Percentiles rank a stretch among this genome's conserved stretches.
Conservation (phyloP, 2,329 filamentous ascomycete species). For the Incumbomyces delicatus region DNA sequence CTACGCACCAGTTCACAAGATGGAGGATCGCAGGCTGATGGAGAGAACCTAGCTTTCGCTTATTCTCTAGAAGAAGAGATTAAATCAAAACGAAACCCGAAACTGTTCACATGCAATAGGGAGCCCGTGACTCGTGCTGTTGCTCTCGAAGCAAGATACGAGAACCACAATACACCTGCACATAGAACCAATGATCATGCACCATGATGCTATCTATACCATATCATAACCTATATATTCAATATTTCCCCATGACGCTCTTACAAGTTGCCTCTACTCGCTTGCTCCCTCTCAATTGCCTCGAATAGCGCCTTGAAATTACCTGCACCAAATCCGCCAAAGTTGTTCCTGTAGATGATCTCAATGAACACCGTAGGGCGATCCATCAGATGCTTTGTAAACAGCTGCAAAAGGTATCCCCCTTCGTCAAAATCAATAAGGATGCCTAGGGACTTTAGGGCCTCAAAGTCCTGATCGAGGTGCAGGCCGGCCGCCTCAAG, state of each 20-base stretch:
- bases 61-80: too few species aligned
- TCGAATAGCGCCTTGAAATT: constrained; percentile 96
- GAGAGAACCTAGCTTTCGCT: too few species aligned
- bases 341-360: constrained; percentile 87
- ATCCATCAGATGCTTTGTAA: constrained; percentile 85
- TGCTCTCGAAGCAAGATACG: too few species aligned
- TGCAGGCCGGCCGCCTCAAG: constrained; percentile 52
- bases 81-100: too few species aligned
- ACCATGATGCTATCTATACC: too few species aligned
- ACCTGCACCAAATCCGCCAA: constrained; percentile 87
- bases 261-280: constrained; percentile 69
- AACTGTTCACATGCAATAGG: too few species aligned
- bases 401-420: constrained; percentile 69
- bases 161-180: too few species aligned
- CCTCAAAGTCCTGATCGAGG: constrained; percentile 70
- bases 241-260: neutral
- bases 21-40: too few species aligned
- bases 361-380: constrained; percentile 91
- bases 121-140: too few species aligned
- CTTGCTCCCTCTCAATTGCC: constrained; percentile 90
- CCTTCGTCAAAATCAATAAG: constrained; percentile 91
- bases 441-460: constrained; percentile 70
- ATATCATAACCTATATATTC: too few species aligned
- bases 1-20: too few species aligned
- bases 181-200: too few species aligned